Conservation (phyloP, 257 asterid species). For the Penstemon eatonii region DNA sequence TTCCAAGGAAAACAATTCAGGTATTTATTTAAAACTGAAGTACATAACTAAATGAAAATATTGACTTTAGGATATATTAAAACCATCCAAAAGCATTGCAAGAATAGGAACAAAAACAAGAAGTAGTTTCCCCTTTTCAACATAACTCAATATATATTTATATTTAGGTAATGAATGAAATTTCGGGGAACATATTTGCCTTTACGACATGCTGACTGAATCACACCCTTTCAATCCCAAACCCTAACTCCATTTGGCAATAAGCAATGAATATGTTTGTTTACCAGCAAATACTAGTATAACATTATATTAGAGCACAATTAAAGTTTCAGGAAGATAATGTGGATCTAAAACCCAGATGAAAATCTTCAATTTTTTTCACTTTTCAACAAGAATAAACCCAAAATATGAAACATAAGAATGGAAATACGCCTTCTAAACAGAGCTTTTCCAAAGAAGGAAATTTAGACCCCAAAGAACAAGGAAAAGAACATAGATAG, state of each 20-base stretch:
- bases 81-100: too few species aligned
- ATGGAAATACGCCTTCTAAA: not conserved
- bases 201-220: not conserved
- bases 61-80: too few species aligned
- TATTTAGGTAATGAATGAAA: too few species aligned
- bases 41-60: too few species aligned
- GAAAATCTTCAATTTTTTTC: conserved; percentile 13
- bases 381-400: not conserved
- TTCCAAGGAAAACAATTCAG: too few species aligned
- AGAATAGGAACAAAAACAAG: too few species aligned
- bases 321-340: not conserved
- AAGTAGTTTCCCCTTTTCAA: too few species aligned
- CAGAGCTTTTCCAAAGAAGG: conserved; percentile 17
- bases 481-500: conserved; percentile 14
- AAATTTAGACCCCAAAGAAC: not conserved
- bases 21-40: too few species aligned
- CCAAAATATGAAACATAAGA: conserved; percentile 4
- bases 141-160: too few species aligned
- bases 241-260: not conserved
- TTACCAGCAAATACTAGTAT: conserved; percentile 14
- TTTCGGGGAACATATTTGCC: too few species aligned
- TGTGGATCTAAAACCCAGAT: conserved; percentile 34
- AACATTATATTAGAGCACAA: conserved; percentile 4
- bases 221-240: not conserved
- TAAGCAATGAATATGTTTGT: not conserved